Conservation (phyloP, 495 filamentous ascomycete genomes). For the Neurospora sp. region DNA sequence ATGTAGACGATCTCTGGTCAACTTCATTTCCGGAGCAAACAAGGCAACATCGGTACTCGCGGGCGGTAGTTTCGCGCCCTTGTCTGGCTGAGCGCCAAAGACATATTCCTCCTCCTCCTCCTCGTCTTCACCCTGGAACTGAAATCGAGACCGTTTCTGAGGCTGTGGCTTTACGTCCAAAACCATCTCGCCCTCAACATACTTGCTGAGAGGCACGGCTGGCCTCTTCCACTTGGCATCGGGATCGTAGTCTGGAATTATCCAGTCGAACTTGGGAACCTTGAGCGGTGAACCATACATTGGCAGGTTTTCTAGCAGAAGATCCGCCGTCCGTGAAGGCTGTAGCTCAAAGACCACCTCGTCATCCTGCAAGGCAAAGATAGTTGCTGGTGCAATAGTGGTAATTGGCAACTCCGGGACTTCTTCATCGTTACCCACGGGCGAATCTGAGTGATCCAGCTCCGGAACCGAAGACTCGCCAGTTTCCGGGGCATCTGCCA, state of each 20-base stretch:
- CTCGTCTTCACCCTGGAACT: conserved; percentile 61
- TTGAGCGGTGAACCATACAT: conserved; percentile 59
- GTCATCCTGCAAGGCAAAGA: conserved; percentile 73
- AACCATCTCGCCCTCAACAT: conserved; percentile 68
- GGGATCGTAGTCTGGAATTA: conserved; percentile 45
- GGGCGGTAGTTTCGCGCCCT: conserved; percentile 42
- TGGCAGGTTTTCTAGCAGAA: conserved; percentile 77
- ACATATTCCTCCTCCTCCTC: conserved; percentile 44
- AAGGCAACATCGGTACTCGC: conserved; percentile 73
- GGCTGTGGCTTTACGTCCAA: conserved; percentile 56
- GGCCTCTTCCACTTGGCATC: conserved; percentile 66
- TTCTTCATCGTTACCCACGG: conserved; percentile 37
- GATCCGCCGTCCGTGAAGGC: conserved; percentile 64
- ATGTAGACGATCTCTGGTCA: conserved; percentile 80
- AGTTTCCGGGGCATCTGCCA: conserved; percentile 15
- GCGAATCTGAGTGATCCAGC: conserved; percentile 48
- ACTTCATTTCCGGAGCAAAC: conserved; percentile 82
- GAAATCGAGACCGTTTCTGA: conserved; percentile 67
- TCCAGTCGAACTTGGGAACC: conserved; percentile 45
- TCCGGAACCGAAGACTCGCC: conserved; percentile 50
- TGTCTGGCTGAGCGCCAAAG: conserved; percentile 33
- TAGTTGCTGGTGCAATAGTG: conserved; percentile 55
- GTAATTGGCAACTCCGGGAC: conserved; percentile 30
- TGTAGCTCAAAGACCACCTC: conserved; percentile 73
- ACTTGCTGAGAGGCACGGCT: conserved; percentile 79